Conservation (phyloP, 2,329 filamentous ascomycete genomes). For the Intubia oerlemansii region DNA sequence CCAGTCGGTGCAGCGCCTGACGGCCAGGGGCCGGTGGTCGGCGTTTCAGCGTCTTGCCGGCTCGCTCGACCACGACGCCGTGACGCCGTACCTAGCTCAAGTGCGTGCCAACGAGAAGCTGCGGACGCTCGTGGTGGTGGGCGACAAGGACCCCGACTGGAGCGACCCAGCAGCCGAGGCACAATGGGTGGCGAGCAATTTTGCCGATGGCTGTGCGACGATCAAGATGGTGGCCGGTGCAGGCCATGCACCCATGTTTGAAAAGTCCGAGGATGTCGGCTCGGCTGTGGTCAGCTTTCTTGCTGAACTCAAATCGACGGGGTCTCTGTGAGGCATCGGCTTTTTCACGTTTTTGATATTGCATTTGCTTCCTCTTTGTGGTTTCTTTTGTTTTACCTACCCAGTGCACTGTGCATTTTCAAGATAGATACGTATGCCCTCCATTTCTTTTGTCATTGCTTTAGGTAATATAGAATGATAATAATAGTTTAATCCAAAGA, state of each 20-base stretch:
- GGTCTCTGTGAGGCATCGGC: constrained; percentile 1
- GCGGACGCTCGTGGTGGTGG: constrained; percentile 8
- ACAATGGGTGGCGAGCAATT: constrained; percentile 7
- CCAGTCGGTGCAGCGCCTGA: background rate
- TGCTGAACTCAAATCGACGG: too few species aligned
- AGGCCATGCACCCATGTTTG: constrained; percentile 8
- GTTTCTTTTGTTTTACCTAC: background rate
- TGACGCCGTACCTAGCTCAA: constrained; percentile 3
- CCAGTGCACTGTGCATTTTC: constrained; percentile 1
- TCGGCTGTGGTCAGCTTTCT: too few species aligned
- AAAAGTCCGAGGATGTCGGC: constrained; percentile 6
- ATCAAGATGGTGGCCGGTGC: constrained; percentile 4
- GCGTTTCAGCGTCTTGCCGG: constrained; percentile 5
- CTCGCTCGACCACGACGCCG: constrained; percentile 5
- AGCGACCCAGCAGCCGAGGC: constrained; percentile 7
- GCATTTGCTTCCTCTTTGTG: background rate
- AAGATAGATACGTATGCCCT: background rate
- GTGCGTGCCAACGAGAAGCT: constrained; percentile 2
- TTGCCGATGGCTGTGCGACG: constrained; percentile 3
- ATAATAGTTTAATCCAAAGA: too few species aligned
- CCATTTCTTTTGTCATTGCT: too few species aligned
- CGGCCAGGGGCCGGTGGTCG: constrained; percentile 5
- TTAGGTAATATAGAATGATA: too few species aligned
- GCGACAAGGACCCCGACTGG: constrained; percentile 9
- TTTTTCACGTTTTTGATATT: background rate